A percentile compares a stretch with the other conserved stretches of the same genome.
Conservation (phyloP, 2,329 filamentous ascomycete species). For the Paramyrothecium sp. region DNA sequence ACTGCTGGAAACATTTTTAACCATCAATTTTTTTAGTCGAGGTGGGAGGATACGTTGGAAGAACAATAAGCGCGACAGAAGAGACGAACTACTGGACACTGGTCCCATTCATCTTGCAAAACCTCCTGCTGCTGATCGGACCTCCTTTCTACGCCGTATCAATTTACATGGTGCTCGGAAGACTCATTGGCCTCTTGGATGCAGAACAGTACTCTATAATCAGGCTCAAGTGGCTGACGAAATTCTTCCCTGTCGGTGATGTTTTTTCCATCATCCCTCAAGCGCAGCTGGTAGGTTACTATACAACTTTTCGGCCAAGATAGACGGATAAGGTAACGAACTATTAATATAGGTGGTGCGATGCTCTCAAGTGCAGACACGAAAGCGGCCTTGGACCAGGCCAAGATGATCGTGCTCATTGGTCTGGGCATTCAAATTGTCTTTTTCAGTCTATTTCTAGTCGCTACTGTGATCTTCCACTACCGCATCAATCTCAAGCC, state of each 20-base stretch:
- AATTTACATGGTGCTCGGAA: slow-evolving; percentile 41
- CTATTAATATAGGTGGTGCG: slow-evolving; percentile 3
- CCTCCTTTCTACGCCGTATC: slow-evolving; percentile 38
- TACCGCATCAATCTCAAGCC: slow-evolving; percentile 8
- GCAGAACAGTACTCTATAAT: slow-evolving; percentile 37
- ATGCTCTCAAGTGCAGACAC: slow-evolving; percentile 9
- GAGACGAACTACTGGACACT: slow-evolving; percentile 27
- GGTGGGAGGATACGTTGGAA: slow-evolving; percentile 38
- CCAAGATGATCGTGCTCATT: slow-evolving; percentile 44
- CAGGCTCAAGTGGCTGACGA: slow-evolving; percentile 38
- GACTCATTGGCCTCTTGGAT: slow-evolving; percentile 28
- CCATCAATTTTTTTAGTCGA: too few species aligned
- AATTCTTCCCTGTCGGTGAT: slow-evolving; percentile 47
- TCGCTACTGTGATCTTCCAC: slow-evolving; percentile 42
- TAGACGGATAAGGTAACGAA: not conserved
- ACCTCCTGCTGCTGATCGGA: slow-evolving; percentile 28
- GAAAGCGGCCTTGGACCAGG: slow-evolving; percentile 20
- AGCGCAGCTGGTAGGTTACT: slow-evolving; percentile 11
- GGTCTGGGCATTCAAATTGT: slow-evolving; percentile 52
- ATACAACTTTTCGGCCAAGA: too few species aligned
- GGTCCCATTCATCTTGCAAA: slow-evolving; percentile 33
- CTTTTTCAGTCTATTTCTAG: slow-evolving; percentile 49
- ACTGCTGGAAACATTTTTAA: too few species aligned
- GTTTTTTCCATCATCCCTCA: slow-evolving; percentile 36
- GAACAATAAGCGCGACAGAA: slow-evolving; percentile 37